These are phyloP conservation scores for Penicillium argentinense DNA, from an alignment of 495 filamentous ascomycete genomes.

Conservation along the genomic window DNA sequence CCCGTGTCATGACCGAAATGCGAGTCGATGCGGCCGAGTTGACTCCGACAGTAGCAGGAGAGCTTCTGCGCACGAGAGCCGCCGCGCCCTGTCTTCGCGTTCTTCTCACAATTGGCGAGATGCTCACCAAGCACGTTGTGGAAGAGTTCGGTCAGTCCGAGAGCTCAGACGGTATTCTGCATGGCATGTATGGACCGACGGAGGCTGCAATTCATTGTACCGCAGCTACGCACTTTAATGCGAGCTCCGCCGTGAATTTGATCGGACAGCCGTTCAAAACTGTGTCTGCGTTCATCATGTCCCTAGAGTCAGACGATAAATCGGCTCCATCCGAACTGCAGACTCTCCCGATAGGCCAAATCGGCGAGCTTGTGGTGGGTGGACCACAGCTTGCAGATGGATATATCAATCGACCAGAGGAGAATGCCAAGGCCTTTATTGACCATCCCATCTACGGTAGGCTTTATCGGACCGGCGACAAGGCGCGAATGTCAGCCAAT, in stretches of 20 bases:
- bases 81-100: constrained; percentile 61
- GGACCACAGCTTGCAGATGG: constrained; percentile 74
- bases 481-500: constrained; percentile 61
- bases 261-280: constrained; percentile 74
- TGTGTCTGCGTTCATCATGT: constrained; percentile 71
- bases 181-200: constrained; percentile 87
- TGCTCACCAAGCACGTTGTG: constrained; percentile 71
- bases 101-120: constrained; percentile 83
- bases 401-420: constrained; percentile 76
- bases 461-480: constrained; percentile 84
- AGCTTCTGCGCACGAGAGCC: constrained; percentile 58
- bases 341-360: constrained; percentile 64
- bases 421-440: constrained; percentile 67
- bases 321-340: constrained; percentile 30
- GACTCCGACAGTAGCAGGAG: constrained; percentile 77
- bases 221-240: constrained; percentile 46
- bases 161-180: constrained; percentile 52
- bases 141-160: constrained; percentile 63
- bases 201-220: constrained; percentile 82
- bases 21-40: constrained; percentile 78
- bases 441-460: constrained; percentile 50
- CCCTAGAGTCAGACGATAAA: constrained; percentile 30
- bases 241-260: constrained; percentile 54
- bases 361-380: constrained; percentile 82
- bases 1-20: constrained; percentile 58